Conservation (phyloP, 805 yeast genomes). For the Metschnikowia lochheadii region DNA sequence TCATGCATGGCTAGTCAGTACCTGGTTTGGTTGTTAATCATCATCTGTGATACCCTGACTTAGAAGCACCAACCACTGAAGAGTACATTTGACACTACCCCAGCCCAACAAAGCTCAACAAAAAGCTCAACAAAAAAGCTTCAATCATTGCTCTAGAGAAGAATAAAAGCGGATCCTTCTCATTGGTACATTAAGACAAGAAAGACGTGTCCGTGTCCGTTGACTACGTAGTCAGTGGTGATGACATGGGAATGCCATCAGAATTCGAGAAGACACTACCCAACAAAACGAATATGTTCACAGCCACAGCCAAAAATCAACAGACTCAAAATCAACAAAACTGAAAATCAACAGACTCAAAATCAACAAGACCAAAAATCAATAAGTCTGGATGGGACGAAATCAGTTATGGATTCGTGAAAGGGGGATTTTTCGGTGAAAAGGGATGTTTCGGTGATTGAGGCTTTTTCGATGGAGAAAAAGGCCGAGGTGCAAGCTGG, state of each 20-base stretch:
- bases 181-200: conserved; percentile 76
- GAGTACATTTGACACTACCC: background rate
- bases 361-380: conserved; percentile 43
- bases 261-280: conserved; percentile 75
- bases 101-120: background rate
- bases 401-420: conserved; percentile 57
- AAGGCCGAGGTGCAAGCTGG: conserved; percentile 93
- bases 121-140: no score
- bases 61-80: no score
- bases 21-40: background rate
- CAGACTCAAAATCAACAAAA: no score
- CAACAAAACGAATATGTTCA: conserved; percentile 73
- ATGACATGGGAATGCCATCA: no score
- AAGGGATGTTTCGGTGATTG: no score
- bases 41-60: background rate
- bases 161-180: conserved; percentile 60
- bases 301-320: no score
- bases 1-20: conserved; percentile 1
- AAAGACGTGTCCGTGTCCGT: conserved; percentile 83
- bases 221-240: conserved; percentile 77
- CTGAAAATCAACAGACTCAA: no score
- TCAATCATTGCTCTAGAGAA: conserved; percentile 19
- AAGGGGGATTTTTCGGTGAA: no score
- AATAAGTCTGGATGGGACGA: conserved; percentile 79
- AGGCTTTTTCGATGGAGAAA: conserved; percentile 73